Conservation (phyloP, 352 stramenopile species). For the Pythium guiyangense region DNA sequence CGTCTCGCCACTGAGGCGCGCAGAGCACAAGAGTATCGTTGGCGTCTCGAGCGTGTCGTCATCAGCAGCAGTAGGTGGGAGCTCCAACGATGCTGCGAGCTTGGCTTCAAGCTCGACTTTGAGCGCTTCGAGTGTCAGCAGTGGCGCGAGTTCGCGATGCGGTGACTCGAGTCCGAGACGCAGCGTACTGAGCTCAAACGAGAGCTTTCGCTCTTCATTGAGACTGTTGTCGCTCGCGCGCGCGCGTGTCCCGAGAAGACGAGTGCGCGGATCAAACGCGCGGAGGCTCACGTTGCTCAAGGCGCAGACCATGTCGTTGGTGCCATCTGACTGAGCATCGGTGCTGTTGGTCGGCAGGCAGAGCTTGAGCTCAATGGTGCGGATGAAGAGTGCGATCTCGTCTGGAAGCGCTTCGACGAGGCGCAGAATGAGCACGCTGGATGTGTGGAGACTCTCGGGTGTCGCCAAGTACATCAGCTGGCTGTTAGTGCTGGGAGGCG, state of each 20-base stretch:
- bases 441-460: neutral
- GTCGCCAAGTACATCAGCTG: neutral
- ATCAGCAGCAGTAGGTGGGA: neutral
- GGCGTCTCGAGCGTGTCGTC: neutral
- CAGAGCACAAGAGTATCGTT: neutral
- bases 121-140: constrained; percentile 4
- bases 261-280: constrained; percentile 1
- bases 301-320: neutral
- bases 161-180: neutral
- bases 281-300: constrained; percentile 7
- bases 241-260: neutral
- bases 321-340: neutral
- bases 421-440: constrained; percentile 8
- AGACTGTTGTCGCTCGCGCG: neutral
- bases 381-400: constrained; percentile 6
- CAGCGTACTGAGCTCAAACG: constrained; percentile 3
- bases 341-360: neutral
- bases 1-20: constrained; percentile 11
- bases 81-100: neutral
- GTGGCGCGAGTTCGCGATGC: neutral
- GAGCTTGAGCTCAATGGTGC: constrained; percentile 8
- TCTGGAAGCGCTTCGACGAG: constrained; percentile 7
- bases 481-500: neutral
- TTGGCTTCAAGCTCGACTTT: constrained; percentile 15
- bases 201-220: constrained; percentile 5